Evolutionary conservation across 352 stramenopile species (phyloP), one percentile per base, ranked within the genome.

Genomic region (Ophiocytium majus): DNA sequence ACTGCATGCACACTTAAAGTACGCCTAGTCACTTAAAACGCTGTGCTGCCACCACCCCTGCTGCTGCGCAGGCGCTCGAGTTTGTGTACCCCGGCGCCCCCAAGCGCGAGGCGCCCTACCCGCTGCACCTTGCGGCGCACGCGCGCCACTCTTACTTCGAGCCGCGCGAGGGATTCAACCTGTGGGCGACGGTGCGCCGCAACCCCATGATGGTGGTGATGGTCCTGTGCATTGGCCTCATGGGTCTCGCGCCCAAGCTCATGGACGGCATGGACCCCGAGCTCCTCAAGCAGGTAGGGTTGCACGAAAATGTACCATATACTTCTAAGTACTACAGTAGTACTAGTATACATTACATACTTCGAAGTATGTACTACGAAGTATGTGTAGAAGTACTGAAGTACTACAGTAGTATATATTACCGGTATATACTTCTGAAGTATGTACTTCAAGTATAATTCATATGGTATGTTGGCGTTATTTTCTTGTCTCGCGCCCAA

Each of bases 161-260:
- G 37, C 76, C 63, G 19, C 64, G 50, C 63, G 82, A 86, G 50
- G 50, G 5, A 5, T 71, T 88, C 34, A 88, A 84, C 32, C 5
- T 71, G 32, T 49, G 86, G 64, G 76, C 37, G 9, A 63, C 32
- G 14, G 81, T 85, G 37, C 75, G 79, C 36, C 79, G 82, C 87
- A 94, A 93, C 90, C 92, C 92, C 17, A 94, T 94, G 92, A 63
- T 93, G 10, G 79, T 94, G 10, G 93, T 94, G 88, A 93, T 94
- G 91, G 57, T 92, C 0, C 84, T 93, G 36, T 90, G 82, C 43
- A 90, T 89, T n/a, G 91, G 85, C 31, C 83, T 93, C 76, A 92
- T 94, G 91, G 86, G 91, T 31, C 74, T 92, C 35, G 92, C 93
- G 90, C 91, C 92, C 0, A 93, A 93, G 81, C 92, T 94, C 87